Percentiles rank a stretch among this genome's conserved stretches.
Conservation (phyloP, 805 yeast genomes). For the Scheffersomyces amazonensis region DNA sequence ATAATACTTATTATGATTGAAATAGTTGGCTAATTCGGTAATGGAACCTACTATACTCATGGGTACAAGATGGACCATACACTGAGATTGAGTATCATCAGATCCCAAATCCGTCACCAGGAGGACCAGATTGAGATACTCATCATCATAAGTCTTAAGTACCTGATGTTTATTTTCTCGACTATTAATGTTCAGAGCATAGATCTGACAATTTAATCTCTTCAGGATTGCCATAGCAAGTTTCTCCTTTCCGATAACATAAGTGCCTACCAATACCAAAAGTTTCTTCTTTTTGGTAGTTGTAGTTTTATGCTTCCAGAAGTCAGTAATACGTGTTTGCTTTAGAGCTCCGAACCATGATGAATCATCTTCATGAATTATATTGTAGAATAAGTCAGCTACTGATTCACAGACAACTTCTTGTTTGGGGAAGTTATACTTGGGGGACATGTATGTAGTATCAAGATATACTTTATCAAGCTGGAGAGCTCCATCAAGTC, state of each 20-base stretch:
- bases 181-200: constrained; percentile 47
- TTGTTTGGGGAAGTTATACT: constrained; percentile 76
- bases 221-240: constrained; percentile 68
- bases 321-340: constrained; percentile 41
- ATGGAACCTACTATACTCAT: constrained; percentile 53
- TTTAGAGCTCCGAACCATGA: constrained; percentile 31
- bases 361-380: constrained; percentile 28
- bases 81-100: constrained; percentile 46
- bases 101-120: constrained; percentile 35
- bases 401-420: constrained; percentile 58
- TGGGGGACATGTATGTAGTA: constrained; percentile 83
- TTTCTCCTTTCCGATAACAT: constrained; percentile 89
- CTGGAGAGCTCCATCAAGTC: constrained; percentile 5
- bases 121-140: constrained; percentile 28
- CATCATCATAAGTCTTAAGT: constrained; percentile 45
- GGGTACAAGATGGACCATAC: constrained; percentile 67
- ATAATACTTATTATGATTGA: constrained; percentile 42
- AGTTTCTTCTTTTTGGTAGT: constrained; percentile 34
- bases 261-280: constrained; percentile 76
- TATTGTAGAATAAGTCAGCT: constrained; percentile 47
- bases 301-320: constrained; percentile 10
- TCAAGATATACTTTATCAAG: constrained; percentile 76
- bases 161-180: constrained; percentile 39
- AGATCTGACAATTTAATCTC: constrained; percentile 50
- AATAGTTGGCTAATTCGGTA: constrained; percentile 47